phyloP scores from a whole-genome alignment of 441 rosid species.

The Theobroma grandiflorum region DNA sequence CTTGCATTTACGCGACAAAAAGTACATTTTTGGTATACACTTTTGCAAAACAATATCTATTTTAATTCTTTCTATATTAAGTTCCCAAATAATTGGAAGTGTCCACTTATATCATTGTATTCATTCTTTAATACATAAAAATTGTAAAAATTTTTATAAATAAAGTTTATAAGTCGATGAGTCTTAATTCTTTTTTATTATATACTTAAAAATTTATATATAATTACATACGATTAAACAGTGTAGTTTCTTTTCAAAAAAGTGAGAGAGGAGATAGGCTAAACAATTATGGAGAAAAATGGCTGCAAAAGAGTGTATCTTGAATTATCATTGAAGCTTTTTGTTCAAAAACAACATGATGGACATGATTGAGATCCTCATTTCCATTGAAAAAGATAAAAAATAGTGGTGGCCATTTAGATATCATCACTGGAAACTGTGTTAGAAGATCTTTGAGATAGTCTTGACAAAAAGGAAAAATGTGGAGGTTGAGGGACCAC shows the following conservation, averaged over 20 bases:
- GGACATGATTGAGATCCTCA: background rate
- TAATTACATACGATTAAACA: no score
- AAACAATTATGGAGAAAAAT: background rate
- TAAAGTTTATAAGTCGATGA: no score
- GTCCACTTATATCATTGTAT: background rate
- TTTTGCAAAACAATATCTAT: background rate
- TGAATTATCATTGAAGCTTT: background rate
- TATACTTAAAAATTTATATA: background rate
- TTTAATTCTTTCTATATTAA: background rate
- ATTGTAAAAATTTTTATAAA: no score
- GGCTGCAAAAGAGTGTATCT: background rate
- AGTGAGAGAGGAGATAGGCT: background rate
- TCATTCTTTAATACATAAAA: no score
- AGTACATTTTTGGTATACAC: background rate
- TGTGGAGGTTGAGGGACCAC: background rate
- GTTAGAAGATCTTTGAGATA: background rate
- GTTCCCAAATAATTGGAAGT: slow-evolving; percentile 29
- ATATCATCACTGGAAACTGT: background rate
- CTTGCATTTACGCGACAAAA: slow-evolving; percentile 23
- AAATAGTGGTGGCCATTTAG: background rate
- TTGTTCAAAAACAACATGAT: background rate
- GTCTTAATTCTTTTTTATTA: background rate
- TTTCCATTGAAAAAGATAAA: background rate
- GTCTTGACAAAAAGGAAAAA: background rate
- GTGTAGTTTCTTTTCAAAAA: no score